A percentile compares a stretch with the other conserved stretches of the same genome.
Evolutionary conservation across 495 filamentous ascomycete species (phyloP).

Genomic region (Trichoderma virens): DNA sequence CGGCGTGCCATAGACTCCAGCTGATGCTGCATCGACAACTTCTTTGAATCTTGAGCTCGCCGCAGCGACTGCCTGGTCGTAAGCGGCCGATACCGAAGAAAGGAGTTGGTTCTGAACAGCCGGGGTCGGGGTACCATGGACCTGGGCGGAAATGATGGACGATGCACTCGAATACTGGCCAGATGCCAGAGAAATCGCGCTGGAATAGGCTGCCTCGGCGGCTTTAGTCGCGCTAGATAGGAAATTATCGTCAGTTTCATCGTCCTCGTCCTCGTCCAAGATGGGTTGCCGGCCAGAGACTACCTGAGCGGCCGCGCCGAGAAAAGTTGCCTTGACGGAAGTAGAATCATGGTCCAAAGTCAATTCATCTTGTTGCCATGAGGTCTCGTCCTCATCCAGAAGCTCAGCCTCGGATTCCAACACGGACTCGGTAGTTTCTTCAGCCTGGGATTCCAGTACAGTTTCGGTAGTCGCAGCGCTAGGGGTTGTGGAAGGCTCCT

Average conservation of each 20-base stretch:
- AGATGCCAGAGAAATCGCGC: constrained; percentile 52
- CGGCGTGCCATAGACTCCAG: constrained; percentile 36
- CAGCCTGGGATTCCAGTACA: not conserved
- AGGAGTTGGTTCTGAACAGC: constrained; percentile 54
- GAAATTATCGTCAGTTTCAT: constrained; percentile 28
- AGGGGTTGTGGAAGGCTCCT: not conserved
- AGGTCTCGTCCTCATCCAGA: constrained; percentile 40
- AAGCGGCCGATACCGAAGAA: constrained; percentile 58
- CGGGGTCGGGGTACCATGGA: constrained; percentile 57
- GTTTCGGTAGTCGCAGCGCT: not conserved
- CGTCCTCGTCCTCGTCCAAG: constrained; percentile 21
- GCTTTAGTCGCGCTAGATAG: constrained; percentile 35
- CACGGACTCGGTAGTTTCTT: not conserved
- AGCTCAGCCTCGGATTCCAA: not conserved
- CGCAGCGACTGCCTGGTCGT: constrained; percentile 55
- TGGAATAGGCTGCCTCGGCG: constrained; percentile 45
- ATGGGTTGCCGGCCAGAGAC: constrained; percentile 34
- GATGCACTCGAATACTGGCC: constrained; percentile 59
- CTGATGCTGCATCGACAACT: constrained; percentile 39
- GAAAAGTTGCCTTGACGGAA: constrained; percentile 32
- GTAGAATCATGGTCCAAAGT: not conserved
- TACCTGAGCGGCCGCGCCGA: constrained; percentile 37
- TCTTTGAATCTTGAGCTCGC: constrained; percentile 51
- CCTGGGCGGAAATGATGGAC: constrained; percentile 53
- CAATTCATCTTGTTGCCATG: not conserved